Base-by-base conservation (phyloP, 2,329 filamentous ascomycete species). In the Fusarium heterosporum region DNA sequence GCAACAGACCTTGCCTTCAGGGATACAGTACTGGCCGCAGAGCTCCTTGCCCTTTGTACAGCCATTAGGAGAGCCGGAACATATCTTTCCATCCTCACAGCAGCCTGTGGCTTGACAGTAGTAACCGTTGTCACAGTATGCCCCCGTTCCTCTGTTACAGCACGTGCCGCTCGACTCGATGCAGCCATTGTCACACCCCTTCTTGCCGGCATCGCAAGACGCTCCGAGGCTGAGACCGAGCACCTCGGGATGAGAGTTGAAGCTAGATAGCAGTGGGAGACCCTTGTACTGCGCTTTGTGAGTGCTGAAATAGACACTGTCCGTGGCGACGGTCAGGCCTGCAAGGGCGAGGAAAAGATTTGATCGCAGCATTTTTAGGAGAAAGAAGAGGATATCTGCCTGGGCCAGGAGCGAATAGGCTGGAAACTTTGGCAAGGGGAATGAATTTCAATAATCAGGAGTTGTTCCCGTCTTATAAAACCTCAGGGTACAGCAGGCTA, bases 11-110 rank as follows among this genome's bases (percentile, higher is more conserved):
- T 65, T 62, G 17, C 69, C 73, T 5, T 64, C 52, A 1, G 78
- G 77, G 42, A 78, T 75, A 56, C 77, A 79, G n/a, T 55, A 73
- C 38, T 50, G 39, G 28, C 68, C 69, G 52, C 77, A 78, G 12
- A 66, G 52, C 7, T 61, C 68, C 34, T 74, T 68, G 39, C 69
- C 75, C 0, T 63, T 16, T 9, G 46, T 43, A n/a, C 75, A 77
- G 16, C 70, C 72, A 2, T 64, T 55, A 10, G 74, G 69, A 13
- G 55, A n/a, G n/a, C 76, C 76, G 6, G 68, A 60, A 67, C 77
- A 79, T 19, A 71, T 55, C 49, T 74, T 57, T 48, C 78, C 78
- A n/a, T 64, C 50, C 13, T 64, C 59, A 48, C 77, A 79, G 68
- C 77, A 79, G n/a, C 76, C 76, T 7, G 69, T 63, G 4, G 41